A percentile compares a stretch with the other conserved stretches of the same genome.
Conservation (phyloP, 208 protist species). For the Trypanosoma melophagium region DNA sequence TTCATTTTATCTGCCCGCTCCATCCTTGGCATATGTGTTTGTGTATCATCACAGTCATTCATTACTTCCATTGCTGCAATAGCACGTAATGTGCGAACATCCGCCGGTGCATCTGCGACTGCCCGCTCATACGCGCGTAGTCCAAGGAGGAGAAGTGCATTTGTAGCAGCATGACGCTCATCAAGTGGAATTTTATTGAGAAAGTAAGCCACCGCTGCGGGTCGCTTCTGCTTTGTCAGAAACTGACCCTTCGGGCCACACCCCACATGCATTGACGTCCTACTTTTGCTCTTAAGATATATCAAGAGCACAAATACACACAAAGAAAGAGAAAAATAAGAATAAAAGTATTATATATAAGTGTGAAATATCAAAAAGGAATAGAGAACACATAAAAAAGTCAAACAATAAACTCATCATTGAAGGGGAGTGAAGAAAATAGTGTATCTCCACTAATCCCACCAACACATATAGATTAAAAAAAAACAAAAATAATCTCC, state of each 20-base stretch:
- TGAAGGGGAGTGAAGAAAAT: not conserved
- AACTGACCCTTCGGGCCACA: conserved; percentile 1
- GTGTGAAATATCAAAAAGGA: too few relatives aligned
- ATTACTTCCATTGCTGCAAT: conserved; percentile 1
- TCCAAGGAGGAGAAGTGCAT: conserved; percentile 23
- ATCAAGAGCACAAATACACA: not conserved
- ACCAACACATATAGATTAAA: not conserved
- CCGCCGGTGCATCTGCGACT: conserved; percentile 12
- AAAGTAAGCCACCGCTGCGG: conserved; percentile 27
- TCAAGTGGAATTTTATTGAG: conserved; percentile 29
- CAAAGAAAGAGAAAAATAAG: not conserved
- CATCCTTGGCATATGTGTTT: not conserved
- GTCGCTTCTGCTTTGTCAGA: conserved; percentile 18
- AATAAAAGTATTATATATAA: too few relatives aligned
- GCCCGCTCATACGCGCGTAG: conserved; percentile 19
- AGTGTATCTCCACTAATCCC: not conserved
- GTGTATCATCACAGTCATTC: not conserved
- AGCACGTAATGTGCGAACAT: conserved; percentile 11
- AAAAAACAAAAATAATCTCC: not conserved
- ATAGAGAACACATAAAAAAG: not conserved
- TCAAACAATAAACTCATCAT: not conserved
- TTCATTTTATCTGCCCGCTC: not conserved
- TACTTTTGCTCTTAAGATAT: not conserved
- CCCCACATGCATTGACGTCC: not conserved
- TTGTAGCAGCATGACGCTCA: conserved; percentile 30